Evolutionary conservation across 345 rosid species (phyloP).

Genomic region (Sonneratia alba): DNA sequence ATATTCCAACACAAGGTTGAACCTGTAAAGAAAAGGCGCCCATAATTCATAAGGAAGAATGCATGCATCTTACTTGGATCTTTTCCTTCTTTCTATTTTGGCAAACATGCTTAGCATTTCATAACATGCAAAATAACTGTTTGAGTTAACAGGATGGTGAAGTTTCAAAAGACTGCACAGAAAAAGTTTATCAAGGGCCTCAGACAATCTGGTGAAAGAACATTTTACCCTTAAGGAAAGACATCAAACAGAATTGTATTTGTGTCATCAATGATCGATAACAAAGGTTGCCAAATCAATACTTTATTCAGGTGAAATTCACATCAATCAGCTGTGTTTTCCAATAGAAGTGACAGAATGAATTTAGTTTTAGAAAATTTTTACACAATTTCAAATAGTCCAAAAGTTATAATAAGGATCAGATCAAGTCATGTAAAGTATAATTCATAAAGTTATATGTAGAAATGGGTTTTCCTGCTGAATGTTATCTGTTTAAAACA

Average conservation of each 20-base stretch:
- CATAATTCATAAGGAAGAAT: neutral
- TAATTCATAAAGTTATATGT: neutral
- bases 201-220: neutral
- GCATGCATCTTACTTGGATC: neutral
- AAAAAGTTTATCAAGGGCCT: neutral
- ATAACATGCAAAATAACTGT: neutral
- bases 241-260: neutral
- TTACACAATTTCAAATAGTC: neutral
- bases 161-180: neutral
- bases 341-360: neutral
- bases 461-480: too few species aligned
- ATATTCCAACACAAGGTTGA: constrained; percentile 96
- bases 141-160: neutral
- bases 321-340: neutral
- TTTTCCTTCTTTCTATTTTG: neutral
- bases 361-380: neutral
- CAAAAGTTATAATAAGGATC: neutral
- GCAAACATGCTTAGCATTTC: neutral
- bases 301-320: neutral
- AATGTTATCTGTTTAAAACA: neutral
- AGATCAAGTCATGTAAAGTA: neutral
- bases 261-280: neutral
- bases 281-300: neutral
- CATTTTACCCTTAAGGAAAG: neutral
- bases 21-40: constrained; percentile 33